Evolutionary conservation across 176 grass and related monocot species (phyloP), one percentile per base, ranked within the genome.

Genomic region (Hyparrhenia diplandra): DNA sequence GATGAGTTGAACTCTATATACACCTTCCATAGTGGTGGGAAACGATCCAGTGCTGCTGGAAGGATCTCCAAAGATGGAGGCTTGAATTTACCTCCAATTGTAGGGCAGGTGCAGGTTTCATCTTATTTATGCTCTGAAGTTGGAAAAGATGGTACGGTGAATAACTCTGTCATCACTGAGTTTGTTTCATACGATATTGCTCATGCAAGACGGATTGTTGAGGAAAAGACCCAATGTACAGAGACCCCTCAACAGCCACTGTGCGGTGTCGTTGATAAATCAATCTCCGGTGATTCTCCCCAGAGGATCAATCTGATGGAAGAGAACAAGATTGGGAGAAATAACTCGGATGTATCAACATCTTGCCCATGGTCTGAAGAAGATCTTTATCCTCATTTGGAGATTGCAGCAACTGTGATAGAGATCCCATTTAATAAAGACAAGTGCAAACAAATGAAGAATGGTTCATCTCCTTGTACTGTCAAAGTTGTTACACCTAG

Each of bases 81-180:
- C 20, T 88, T 62, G 67, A 69, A 76, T 73, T 69, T 68, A 69
- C 46, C 82, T 70, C 93, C 93, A 24, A 86, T 90, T 51, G 35
- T 99, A 45, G 97, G 90, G 23, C 97, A 99, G 79, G 86, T 99
- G 90, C 97, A 96, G 16, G 91, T 88, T 11, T 99, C 89, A 17
- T 99, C 86, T 41, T 93, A 93, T 81, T 69, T 99, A 52, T 96
- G 87, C 76, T 93, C 93, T 32, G 89, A 99, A 83, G 91, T 95
- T 60, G 82, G 58, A 63, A 88, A 92, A 85, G 82, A 88, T 82
- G 93, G 90, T 60, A 31, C 20, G 54, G 71, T 89, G 81, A 80
- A 80, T 79, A 93, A 93, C 39, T 95, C 96, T 4, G 80, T 90
- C 59, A 71, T 85, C 36, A 96, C 93, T 0, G 91, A 99, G 67